Evolutionary conservation across 2,329 filamentous ascomycete genomes (phyloP).

Genomic region (Ophiocordyceps camponoti-saundersi): DNA sequence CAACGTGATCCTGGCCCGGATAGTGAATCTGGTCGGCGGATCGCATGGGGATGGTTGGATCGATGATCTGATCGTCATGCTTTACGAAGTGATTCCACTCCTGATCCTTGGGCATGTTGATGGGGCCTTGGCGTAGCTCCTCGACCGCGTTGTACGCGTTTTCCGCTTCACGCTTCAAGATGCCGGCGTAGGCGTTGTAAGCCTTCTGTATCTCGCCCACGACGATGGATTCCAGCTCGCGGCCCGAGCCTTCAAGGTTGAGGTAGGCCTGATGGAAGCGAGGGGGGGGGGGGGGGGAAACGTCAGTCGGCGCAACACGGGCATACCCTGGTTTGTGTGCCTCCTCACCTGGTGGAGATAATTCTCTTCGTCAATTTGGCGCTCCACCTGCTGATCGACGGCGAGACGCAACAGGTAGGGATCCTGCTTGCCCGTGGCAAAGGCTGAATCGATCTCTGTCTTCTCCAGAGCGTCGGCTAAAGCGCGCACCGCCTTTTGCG

Average conservation of each 20-base stretch:
- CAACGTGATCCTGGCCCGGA: constrained; percentile 73
- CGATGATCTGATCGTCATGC: constrained; percentile 69
- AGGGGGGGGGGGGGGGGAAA: not conserved
- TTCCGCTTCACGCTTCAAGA: constrained; percentile 81
- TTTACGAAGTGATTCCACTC: constrained; percentile 80
- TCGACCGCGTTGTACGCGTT: constrained; percentile 63
- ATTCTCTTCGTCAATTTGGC: constrained; percentile 91
- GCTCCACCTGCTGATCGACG: constrained; percentile 81
- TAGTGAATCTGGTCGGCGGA: constrained; percentile 74
- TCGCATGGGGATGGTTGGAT: constrained; percentile 65
- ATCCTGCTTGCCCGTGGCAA: constrained; percentile 70
- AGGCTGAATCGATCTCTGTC: constrained; percentile 58
- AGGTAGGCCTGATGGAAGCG: constrained; percentile 54
- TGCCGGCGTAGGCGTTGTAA: constrained; percentile 83
- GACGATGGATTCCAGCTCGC: constrained; percentile 89
- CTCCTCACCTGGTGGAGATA: constrained; percentile 70
- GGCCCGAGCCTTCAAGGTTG: constrained; percentile 84
- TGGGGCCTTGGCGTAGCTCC: constrained; percentile 65
- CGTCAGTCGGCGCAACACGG: not conserved
- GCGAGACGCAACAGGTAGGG: constrained; percentile 74
- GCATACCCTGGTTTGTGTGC: not conserved
- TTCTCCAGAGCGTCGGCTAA: constrained; percentile 71
- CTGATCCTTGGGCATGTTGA: constrained; percentile 84
- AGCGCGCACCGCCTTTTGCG: constrained; percentile 59
- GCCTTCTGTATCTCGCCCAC: constrained; percentile 97